Conservation (phyloP, 2,329 filamentous ascomycete species). For the Aureobasidium vineae region DNA sequence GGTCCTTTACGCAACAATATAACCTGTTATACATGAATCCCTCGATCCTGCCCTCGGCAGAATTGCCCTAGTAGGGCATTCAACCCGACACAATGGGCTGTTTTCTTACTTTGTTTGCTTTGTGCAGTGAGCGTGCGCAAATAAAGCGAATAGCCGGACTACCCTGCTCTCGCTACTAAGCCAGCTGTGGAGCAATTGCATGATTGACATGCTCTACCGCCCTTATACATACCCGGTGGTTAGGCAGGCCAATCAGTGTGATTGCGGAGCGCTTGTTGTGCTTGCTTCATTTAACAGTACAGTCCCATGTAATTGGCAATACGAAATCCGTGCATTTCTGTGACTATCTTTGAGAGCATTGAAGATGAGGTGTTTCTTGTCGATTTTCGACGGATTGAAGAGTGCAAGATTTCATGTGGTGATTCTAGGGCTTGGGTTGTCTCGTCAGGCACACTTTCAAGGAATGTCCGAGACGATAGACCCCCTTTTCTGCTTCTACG, state of each 20-base stretch:
- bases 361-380: background rate
- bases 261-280: no score
- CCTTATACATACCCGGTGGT: background rate
- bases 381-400: background rate
- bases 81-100: background rate
- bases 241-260: background rate
- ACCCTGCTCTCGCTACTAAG: background rate
- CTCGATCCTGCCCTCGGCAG: background rate
- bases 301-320: background rate
- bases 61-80: background rate
- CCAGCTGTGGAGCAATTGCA: background rate
- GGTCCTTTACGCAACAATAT: background rate
- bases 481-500: no score
- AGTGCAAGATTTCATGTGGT: no score
- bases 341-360: background rate
- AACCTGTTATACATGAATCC: background rate
- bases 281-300: background rate
- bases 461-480: no score
- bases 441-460: no score
- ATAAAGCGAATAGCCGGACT: background rate
- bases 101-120: background rate
- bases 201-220: background rate
- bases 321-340: background rate
- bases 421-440: no score
- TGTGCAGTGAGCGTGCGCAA: background rate